Conservation (phyloP, 1,284 basidiomycete species). For the Puccinia hordei region DNA sequence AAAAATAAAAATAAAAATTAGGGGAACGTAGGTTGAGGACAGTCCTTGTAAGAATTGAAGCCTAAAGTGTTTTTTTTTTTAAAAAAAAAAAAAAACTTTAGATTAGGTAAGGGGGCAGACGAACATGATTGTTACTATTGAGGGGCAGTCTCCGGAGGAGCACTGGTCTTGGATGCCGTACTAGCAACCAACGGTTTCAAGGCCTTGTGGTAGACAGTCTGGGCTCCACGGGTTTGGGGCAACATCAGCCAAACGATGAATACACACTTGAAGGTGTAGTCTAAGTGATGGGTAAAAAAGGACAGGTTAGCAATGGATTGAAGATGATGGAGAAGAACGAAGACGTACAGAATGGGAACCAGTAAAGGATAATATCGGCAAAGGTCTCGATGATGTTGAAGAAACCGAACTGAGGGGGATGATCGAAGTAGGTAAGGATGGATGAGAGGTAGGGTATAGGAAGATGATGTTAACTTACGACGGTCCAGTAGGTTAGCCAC, state of each 20-base stretch:
- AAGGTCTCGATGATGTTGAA: conserved; percentile 82
- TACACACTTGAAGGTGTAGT: conserved; percentile 50
- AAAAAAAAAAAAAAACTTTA: too few species aligned
- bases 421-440: not conserved
- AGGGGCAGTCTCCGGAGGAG: conserved; percentile 44
- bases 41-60: not conserved
- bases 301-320: not conserved
- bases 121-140: conserved; percentile 16
- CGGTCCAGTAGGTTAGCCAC: conserved; percentile 69
- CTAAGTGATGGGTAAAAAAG: not conserved
- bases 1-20: too few species aligned
- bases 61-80: too few species aligned
- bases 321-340: not conserved
- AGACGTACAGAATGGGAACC: conserved; percentile 50
- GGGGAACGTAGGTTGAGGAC: not conserved
- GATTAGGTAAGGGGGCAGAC: not conserved
- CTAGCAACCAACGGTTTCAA: conserved; percentile 44
- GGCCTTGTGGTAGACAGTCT: conserved; percentile 43
- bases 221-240: conserved; percentile 50
- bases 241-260: conserved; percentile 51
- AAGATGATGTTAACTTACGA: conserved; percentile 25
- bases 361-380: conserved; percentile 65
- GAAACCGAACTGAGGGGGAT: conserved; percentile 85
- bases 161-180: conserved; percentile 40
- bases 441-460: not conserved